phyloP scores from a whole-genome alignment of 2,329 filamentous ascomycete genomes.

The Apiospora aurea region DNA sequence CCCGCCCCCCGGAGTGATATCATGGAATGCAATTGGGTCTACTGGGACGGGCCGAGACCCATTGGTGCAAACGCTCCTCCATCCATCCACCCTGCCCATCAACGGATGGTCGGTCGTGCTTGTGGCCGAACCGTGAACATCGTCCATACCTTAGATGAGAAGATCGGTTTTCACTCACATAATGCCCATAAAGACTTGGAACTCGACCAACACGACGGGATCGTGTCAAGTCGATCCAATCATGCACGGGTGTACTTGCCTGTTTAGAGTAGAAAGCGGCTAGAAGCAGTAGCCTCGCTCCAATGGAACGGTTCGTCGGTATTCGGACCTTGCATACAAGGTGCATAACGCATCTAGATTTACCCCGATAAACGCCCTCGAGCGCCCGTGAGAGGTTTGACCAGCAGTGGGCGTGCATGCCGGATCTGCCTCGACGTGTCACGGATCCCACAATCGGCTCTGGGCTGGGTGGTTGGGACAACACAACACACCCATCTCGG shows the following conservation, averaged over 20 bases:
- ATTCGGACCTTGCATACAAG: slow-evolving; percentile 18
- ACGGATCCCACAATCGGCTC: neutral
- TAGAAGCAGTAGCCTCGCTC: slow-evolving; percentile 4
- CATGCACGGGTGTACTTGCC: slow-evolving; percentile 9
- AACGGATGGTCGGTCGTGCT: neutral
- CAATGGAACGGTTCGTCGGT: slow-evolving; percentile 9
- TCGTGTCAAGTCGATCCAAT: neutral
- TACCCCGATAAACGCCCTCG: slow-evolving; percentile 7
- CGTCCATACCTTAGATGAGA: too few species aligned
- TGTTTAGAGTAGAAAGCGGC: neutral
- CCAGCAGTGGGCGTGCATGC: slow-evolving; percentile 1
- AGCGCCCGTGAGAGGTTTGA: neutral
- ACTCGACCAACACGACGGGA: neutral
- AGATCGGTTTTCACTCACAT: neutral
- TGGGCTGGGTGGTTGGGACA: neutral
- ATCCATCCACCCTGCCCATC: neutral
- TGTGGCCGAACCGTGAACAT: neutral
- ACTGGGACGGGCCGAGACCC: slow-evolving; percentile 14
- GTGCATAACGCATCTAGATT: slow-evolving; percentile 22
- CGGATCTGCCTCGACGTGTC: neutral
- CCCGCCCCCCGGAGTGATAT: neutral
- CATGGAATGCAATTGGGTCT: neutral
- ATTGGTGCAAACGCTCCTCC: slow-evolving; percentile 14
- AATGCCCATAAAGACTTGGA: neutral
- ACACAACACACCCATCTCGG: neutral